These are phyloP conservation scores for Epicoccum nigrum DNA, from an alignment of 2,329 filamentous ascomycete genomes.

Conservation along the genomic window DNA sequence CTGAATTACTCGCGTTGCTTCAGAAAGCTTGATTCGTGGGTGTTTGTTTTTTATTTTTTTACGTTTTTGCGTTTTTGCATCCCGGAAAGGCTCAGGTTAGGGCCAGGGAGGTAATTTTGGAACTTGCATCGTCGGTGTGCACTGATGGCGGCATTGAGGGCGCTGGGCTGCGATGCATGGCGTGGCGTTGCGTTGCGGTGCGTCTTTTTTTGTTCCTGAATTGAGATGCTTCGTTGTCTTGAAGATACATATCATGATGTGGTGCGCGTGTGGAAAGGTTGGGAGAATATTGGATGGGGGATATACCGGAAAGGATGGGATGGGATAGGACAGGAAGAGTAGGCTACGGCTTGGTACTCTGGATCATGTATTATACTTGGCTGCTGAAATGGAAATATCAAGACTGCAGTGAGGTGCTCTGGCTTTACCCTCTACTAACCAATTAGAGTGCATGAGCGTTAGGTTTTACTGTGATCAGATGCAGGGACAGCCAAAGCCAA, in stretches of 20 bases:
- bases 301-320: too few relatives aligned
- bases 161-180: slow-evolving; percentile 10
- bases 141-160: slow-evolving; percentile 7
- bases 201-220: background rate
- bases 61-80: background rate
- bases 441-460: too few relatives aligned
- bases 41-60: background rate
- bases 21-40: background rate
- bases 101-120: slow-evolving; percentile 11
- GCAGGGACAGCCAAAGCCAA: too few relatives aligned
- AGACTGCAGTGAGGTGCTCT: too few relatives aligned
- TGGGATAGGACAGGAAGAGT: too few relatives aligned
- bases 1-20: slow-evolving; percentile 11
- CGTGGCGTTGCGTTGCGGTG: background rate
- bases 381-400: background rate
- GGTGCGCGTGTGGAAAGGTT: background rate
- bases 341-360: background rate
- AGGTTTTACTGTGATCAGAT: too few relatives aligned
- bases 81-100: background rate
- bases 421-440: too few relatives aligned
- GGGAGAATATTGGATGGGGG: background rate
- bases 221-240: background rate
- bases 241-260: slow-evolving; percentile 1
- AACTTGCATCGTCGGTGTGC: background rate
- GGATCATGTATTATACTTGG: slow-evolving; percentile 5